Evolutionary conservation across 192 early-diverging fungal genomes (phyloP), one percentile per base, ranked within the genome.

Genomic region (Dimargaris verticillata): DNA sequence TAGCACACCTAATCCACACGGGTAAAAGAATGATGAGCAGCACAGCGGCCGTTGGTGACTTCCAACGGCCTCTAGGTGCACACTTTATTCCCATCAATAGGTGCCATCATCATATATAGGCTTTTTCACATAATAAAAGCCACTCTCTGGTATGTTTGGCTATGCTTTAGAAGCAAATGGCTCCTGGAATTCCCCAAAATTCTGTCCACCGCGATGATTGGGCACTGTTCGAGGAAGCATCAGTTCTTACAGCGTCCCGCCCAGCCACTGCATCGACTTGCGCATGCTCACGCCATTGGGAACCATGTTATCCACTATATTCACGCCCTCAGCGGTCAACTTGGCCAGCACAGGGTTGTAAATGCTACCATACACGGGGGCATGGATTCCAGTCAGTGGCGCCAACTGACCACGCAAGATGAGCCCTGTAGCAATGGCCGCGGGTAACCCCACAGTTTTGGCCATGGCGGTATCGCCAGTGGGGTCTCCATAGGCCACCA

Each of bases 401-500:
- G 49, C 24, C 29, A 72, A 61, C 22, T 52, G 50, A 54, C 72
- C 77, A 58, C 80, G 72, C 25, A 83, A 61, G 61, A 91, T 47
- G 64, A 91, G 72, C 45, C 88, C 81, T 6, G 79, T 74, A 6
- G 87, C 83, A 68, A 91, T 88, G 15, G 85, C 88, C 24, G 80
- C 80, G 0, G 88, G 88, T 11, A 91, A 64, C 0, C 88, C 88
- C 0, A 91, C 88, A 11, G 87, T 88, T 47, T 80, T 83, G 6
- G 88, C 86, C 88, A 91, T 91, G 0, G 88, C 84, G 0, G 86
- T 91, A 38, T 81, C 76, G 0, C 80, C 81, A 59, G 73, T 72
- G 60, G 72, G 66, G 0, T 75, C 59, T 20, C 87, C 88, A 64
- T 87, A 87, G 0, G 72, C 74, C 7, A 84, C 72, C 52, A 89